Conservation (phyloP, 768 basidiomycete species). For the Ramaria rubella region DNA sequence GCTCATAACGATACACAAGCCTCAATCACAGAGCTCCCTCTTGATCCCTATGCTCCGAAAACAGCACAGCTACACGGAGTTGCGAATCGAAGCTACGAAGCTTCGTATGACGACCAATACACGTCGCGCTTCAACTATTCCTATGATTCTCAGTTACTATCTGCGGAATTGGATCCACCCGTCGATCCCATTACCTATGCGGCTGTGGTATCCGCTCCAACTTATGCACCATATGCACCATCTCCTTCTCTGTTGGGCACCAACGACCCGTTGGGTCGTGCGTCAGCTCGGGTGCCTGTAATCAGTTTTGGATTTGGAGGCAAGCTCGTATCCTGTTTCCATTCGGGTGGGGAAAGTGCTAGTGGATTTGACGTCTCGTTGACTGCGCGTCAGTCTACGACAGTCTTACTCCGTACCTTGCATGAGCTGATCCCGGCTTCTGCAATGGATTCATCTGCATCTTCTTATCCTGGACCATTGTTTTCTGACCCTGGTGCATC, state of each 20-base stretch:
- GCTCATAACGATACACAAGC: too few relatives aligned
- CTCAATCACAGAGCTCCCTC: neutral
- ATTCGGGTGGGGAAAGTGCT: constrained; percentile 54
- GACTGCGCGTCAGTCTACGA: constrained; percentile 61
- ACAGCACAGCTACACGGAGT: neutral
- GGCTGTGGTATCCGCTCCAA: constrained; percentile 26
- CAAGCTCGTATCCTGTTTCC: constrained; percentile 83
- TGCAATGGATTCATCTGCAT: constrained; percentile 45
- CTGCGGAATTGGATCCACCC: neutral
- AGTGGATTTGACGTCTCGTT: constrained; percentile 76
- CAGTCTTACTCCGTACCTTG: constrained; percentile 60
- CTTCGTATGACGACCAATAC: neutral
- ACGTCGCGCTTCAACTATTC: neutral
- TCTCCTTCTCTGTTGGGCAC: constrained; percentile 77
- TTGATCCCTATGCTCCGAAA: neutral
- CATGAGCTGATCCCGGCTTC: constrained; percentile 66
- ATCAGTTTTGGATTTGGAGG: constrained; percentile 94
- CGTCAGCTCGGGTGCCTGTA: constrained; percentile 66
- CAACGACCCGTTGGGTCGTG: constrained; percentile 76
- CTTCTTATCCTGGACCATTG: constrained; percentile 80
- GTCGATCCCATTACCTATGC: neutral
- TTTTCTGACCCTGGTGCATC: constrained; percentile 55
- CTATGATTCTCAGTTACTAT: neutral
- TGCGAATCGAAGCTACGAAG: neutral
- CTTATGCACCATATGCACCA: constrained; percentile 64